Percentiles rank a stretch among this genome's conserved stretches.
phyloP scores from a whole-genome alignment of 495 filamentous ascomycete genomes.

The Sordaria brevicollis region DNA sequence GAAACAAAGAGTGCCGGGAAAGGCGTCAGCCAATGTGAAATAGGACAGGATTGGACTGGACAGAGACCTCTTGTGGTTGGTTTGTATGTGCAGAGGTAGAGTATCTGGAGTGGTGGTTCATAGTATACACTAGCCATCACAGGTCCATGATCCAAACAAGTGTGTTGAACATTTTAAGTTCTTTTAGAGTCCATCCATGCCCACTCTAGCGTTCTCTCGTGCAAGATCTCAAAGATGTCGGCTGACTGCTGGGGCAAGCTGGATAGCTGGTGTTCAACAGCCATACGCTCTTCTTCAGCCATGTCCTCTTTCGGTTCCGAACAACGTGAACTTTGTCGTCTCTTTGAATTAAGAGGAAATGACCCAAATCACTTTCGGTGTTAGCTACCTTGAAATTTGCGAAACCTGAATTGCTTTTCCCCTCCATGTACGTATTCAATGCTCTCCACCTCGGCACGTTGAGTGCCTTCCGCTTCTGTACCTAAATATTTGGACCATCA shows the following conservation, averaged over 20 bases:
- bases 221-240: no score
- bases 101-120: background rate
- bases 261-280: no score
- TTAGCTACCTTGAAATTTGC: background rate
- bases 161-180: background rate
- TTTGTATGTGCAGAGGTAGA: background rate
- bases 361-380: no score
- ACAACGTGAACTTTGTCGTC: no score
- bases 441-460: background rate
- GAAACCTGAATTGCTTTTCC: background rate
- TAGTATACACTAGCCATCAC: background rate
- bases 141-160: background rate
- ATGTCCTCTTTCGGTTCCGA: no score
- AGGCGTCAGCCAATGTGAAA: background rate
- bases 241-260: no score
- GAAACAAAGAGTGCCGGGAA: background rate
- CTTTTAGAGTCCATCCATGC: background rate
- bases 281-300: no score
- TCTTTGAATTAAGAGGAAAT: no score
- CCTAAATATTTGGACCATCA: background rate
- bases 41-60: background rate
- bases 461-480: background rate
- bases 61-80: no score
- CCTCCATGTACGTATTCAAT: background rate
- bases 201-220: background rate